phyloP scores from a whole-genome alignment of 2,329 filamentous ascomycete species.

The Thelonectria discophora region DNA sequence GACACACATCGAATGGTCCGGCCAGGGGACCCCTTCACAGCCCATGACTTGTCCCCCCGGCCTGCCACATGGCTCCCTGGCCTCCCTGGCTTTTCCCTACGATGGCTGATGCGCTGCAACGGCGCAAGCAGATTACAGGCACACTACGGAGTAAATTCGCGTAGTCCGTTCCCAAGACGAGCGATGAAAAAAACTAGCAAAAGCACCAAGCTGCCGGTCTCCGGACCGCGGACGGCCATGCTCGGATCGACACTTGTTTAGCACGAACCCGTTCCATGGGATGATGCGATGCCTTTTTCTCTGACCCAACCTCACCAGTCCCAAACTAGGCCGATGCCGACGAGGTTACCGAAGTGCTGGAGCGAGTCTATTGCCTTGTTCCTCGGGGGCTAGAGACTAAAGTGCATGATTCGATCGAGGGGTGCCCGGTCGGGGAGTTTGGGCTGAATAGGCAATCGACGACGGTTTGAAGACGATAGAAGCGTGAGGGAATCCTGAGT shows the following conservation, averaged over 20 bases:
- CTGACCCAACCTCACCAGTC: too few relatives aligned
- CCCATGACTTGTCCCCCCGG: background rate
- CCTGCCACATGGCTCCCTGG: conserved; percentile 1
- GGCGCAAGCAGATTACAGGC: background rate
- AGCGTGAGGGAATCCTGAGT: too few relatives aligned
- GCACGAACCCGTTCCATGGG: too few relatives aligned
- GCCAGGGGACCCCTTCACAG: background rate
- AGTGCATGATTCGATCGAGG: background rate
- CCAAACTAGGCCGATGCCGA: background rate
- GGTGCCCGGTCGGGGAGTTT: background rate
- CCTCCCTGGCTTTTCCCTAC: background rate
- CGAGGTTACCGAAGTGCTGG: too few relatives aligned
- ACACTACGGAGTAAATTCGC: background rate
- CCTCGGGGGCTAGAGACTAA: too few relatives aligned
- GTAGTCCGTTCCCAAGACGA: too few relatives aligned
- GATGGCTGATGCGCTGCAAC: background rate
- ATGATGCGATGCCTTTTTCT: too few relatives aligned
- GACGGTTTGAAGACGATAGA: background rate
- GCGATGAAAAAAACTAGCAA: background rate
- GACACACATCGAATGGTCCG: background rate
- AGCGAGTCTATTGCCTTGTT: too few relatives aligned
- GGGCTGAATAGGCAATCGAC: background rate
- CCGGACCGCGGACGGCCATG: background rate
- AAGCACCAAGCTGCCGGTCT: background rate
- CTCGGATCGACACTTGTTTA: too few relatives aligned